Evolutionary conservation across 148 eudicot species (phyloP), one percentile per base, ranked within the genome.

Genomic region (Camellia japonica): DNA sequence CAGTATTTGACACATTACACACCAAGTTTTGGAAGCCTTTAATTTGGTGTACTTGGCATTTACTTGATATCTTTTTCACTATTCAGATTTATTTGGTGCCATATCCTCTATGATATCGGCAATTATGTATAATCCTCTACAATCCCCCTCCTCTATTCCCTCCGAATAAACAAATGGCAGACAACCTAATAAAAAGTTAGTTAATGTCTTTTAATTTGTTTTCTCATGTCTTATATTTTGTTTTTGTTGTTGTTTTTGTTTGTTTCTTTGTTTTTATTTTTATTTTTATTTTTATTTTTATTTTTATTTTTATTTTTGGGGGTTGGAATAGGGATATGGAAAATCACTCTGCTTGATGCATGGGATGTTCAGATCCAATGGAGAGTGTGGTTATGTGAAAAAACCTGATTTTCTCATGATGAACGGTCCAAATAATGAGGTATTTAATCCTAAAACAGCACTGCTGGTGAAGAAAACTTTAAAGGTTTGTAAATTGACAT

Each of bases 311-410:
- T 30, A 30, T 30, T 30, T 30, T 30, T 30, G 38, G 38, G 38
- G 38, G 38, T 30, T 30, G 66, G 68, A 19, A 61, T 65, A 93
- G 97, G 97, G 97, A 59, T 87, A 92, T 81, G 97, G 92, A 6
- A 91, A 87, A 84, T 85, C 90, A 63, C 89, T 93, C 15, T 89
- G 93, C 96, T 83, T 88, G 73, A 93, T 92, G 93, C 89, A 93
- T 55, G 97, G 97, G 77, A 86, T 93, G 93, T 93, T 93, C 82
- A 84, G 94, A 82, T 65, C 93, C 41, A 93, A 93, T 83, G 97
- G 96, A 52, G 89, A 89, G 5, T 91, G 97, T 83, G 97, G 97
- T 52, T 93, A 91, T 85, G 90, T 91, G 46, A 93, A 85, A 61
- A 93, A 93, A 75, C 97, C 97, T n/a, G 89, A 88, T 47, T 82